phyloP scores from a whole-genome alignment of 148 eudicot species.

The Rhododendron simsii region DNA sequence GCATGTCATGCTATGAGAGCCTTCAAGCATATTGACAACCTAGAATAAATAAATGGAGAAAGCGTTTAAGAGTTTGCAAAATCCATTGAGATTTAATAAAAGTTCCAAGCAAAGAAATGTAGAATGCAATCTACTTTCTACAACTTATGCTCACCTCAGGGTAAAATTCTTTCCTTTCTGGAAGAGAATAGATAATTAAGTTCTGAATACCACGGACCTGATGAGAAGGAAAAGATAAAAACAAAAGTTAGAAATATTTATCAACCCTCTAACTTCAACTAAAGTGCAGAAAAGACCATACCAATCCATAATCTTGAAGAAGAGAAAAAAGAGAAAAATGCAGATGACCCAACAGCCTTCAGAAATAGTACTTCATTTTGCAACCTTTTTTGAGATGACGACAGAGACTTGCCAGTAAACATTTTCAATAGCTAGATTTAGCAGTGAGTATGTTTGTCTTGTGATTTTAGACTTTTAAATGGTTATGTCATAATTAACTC shows the following conservation, averaged over 20 bases:
- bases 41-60: slow-evolving; percentile 19
- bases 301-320: not conserved
- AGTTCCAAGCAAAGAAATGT: not conserved
- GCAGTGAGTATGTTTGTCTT: not conserved
- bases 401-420: not conserved
- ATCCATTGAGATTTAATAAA: not conserved
- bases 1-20: slow-evolving; percentile 64
- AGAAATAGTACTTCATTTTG: not conserved
- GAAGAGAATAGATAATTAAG: slow-evolving; percentile 83
- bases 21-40: slow-evolving; percentile 91
- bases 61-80: not conserved
- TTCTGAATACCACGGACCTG: slow-evolving; percentile 90
- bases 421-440: not conserved
- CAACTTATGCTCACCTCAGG: slow-evolving; percentile 64
- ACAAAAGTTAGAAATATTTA: slow-evolving; percentile 3
- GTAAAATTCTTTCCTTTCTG: slow-evolving; percentile 93
- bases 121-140: not conserved
- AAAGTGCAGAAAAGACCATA: slow-evolving; percentile 1
- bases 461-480: not conserved
- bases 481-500: not conserved
- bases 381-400: not conserved
- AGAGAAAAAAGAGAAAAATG: not conserved
- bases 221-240: not conserved
- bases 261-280: not conserved
- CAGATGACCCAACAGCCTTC: not conserved